A percentile compares a stretch with the other conserved stretches of the same genome.
These are phyloP conservation scores for Prunus dulcis DNA, from an alignment of 306 rosid species.

Conservation along the genomic window DNA sequence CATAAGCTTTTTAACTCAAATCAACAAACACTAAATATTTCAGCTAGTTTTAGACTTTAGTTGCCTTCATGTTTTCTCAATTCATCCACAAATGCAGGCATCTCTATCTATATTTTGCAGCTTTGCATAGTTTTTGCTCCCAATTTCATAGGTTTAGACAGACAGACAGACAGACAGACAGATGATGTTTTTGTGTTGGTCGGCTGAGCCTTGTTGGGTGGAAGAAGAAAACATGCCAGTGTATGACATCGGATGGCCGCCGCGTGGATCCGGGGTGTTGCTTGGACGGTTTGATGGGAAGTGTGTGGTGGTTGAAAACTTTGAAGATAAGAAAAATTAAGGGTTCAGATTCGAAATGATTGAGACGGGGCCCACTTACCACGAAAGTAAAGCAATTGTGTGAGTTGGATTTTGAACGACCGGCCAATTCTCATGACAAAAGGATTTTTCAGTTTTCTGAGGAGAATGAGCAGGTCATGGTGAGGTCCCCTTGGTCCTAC, in stretches of 20 bases:
- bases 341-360: not conserved
- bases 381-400: not conserved
- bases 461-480: too few relatives aligned
- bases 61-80: too few relatives aligned
- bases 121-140: too few relatives aligned
- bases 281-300: not conserved
- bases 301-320: not conserved
- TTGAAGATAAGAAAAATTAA: not conserved
- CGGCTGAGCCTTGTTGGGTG: not conserved
- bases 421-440: not conserved
- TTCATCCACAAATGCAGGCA: too few relatives aligned
- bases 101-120: too few relatives aligned
- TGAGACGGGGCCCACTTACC: constrained; percentile 11
- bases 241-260: not conserved
- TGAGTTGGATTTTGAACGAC: not conserved
- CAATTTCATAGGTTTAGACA: too few relatives aligned
- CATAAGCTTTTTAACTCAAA: too few relatives aligned
- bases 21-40: too few relatives aligned
- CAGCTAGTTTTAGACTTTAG: too few relatives aligned
- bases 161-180: too few relatives aligned
- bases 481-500: too few relatives aligned
- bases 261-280: not conserved
- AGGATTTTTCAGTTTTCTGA: not conserved
- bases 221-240: not conserved
- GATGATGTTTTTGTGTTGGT: not conserved